phyloP scores from a whole-genome alignment of 768 basidiomycete genomes.

The Tylopilus subfusipes region DNA sequence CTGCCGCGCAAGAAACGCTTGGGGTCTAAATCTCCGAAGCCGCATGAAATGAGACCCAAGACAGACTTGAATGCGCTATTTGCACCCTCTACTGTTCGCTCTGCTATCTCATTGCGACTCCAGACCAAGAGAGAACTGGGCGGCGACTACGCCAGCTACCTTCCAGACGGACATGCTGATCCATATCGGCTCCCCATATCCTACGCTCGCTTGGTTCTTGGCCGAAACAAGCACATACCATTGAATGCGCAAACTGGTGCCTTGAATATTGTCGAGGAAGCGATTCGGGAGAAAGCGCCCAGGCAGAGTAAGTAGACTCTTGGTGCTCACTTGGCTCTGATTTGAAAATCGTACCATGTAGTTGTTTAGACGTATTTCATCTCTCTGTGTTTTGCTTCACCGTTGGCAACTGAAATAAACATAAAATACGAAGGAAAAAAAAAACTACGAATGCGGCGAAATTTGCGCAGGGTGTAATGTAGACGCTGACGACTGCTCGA shows the following conservation, averaged over 20 bases:
- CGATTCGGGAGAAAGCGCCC: constrained; percentile 5
- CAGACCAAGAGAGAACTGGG: constrained; percentile 37
- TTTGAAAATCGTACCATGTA: constrained; percentile 1
- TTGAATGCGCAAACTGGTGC: constrained; percentile 39
- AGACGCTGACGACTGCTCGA: constrained; percentile 6
- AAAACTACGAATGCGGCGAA: constrained; percentile 12
- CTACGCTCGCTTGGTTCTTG: constrained; percentile 42
- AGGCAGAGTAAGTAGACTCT: constrained; percentile 11
- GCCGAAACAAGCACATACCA: constrained; percentile 40
- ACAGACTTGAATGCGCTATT: constrained; percentile 24
- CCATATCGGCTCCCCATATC: constrained; percentile 37
- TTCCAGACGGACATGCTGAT: constrained; percentile 28
- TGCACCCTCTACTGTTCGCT: background rate
- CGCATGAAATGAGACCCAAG: constrained; percentile 20
- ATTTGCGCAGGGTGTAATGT: constrained; percentile 9
- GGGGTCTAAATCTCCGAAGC: background rate
- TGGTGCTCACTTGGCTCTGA: background rate
- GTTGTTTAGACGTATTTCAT: constrained; percentile 10
- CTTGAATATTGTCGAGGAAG: constrained; percentile 36
- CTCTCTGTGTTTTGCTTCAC: background rate
- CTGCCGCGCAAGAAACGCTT: constrained; percentile 5
- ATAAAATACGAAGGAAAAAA: constrained; percentile 23
- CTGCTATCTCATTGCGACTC: constrained; percentile 17
- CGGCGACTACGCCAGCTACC: constrained; percentile 52
- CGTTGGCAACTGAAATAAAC: constrained; percentile 25